Evolutionary conservation across 2,329 filamentous ascomycete species (phyloP).

Genomic region (Plectosphaerella plurivora): DNA sequence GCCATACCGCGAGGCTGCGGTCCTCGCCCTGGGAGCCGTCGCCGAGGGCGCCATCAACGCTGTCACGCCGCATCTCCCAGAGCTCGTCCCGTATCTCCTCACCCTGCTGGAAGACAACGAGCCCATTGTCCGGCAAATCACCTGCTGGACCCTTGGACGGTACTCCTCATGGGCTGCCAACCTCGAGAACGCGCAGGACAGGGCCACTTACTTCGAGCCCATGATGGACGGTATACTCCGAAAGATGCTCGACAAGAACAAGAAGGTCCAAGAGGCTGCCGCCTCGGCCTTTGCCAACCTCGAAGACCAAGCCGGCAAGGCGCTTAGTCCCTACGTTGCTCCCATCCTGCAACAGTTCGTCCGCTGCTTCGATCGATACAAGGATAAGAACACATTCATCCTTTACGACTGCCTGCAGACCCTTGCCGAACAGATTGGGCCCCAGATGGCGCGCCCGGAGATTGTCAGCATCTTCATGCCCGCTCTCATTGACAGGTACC

Average conservation of each 20-base stretch:
- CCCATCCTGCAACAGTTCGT: conserved; percentile 93
- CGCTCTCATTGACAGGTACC: conserved; percentile 82
- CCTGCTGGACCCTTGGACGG: conserved; percentile 92
- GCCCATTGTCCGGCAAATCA: conserved; percentile 92
- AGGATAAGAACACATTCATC: conserved; percentile 98
- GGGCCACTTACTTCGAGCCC: conserved; percentile 79
- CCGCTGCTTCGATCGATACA: conserved; percentile 88
- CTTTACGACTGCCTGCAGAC: conserved; percentile 98
- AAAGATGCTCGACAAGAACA: conserved; percentile 95
- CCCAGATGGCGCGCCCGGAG: conserved; percentile 72
- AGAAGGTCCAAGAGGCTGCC: conserved; percentile 94
- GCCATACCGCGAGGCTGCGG: conserved; percentile 89
- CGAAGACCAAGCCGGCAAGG: conserved; percentile 84
- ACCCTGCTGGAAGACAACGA: conserved; percentile 78
- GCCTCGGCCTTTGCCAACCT: conserved; percentile 94
- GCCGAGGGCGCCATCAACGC: conserved; percentile 91
- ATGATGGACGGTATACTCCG: conserved; percentile 95
- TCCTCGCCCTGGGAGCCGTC: conserved; percentile 89
- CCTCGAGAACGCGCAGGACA: conserved; percentile 61
- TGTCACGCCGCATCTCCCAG: conserved; percentile 84
- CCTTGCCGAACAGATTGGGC: conserved; percentile 84
- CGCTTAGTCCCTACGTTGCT: conserved; percentile 78
- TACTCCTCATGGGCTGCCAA: conserved; percentile 91
- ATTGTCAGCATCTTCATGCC: conserved; percentile 90
- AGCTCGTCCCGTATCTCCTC: conserved; percentile 86